phyloP scores from a whole-genome alignment of 2,329 filamentous ascomycete genomes.

The Aspergillus luchuensis region DNA sequence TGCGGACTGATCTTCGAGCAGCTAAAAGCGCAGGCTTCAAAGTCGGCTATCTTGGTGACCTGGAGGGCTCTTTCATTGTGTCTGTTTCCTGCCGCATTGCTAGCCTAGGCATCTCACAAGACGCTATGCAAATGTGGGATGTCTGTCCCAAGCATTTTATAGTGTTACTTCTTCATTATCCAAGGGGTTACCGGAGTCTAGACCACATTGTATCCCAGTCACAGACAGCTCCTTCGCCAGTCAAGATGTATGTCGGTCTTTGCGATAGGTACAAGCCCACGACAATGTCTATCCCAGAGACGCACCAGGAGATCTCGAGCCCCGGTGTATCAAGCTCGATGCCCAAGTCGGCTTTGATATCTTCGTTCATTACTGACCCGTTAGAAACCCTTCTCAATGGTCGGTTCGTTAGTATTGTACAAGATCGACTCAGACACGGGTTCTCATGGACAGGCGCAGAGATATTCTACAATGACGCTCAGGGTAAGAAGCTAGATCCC shows the following conservation, averaged over 20 bases:
- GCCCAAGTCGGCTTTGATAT: not conserved
- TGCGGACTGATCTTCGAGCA: conserved; percentile 62
- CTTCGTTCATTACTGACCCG: conserved; percentile 67
- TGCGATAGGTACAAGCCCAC: conserved; percentile 73
- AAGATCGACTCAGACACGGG: conserved; percentile 55
- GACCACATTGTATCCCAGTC: conserved; percentile 47
- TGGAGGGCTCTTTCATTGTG: conserved; percentile 57
- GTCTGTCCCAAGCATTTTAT: conserved; percentile 68
- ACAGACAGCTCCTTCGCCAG: not conserved
- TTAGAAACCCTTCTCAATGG: conserved; percentile 69
- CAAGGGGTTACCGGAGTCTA: conserved; percentile 62
- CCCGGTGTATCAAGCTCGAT: not conserved
- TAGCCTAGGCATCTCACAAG: conserved; percentile 72
- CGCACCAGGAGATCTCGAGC: conserved; percentile 44
- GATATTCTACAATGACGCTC: conserved; percentile 53
- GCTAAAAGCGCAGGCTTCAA: conserved; percentile 69
- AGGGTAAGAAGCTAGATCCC: conserved; percentile 36
- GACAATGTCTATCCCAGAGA: conserved; percentile 53
- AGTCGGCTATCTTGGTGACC: conserved; percentile 62
- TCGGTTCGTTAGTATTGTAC: conserved; percentile 64
- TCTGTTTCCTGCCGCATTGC: conserved; percentile 69
- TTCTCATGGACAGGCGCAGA: conserved; percentile 72
- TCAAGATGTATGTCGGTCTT: conserved; percentile 70
- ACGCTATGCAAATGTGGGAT: conserved; percentile 77
- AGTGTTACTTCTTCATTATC: conserved; percentile 69